These are phyloP conservation scores for Hyaloperonospora arabidopsidis DNA, from an alignment of 352 stramenopile species.

Conservation along the genomic window DNA sequence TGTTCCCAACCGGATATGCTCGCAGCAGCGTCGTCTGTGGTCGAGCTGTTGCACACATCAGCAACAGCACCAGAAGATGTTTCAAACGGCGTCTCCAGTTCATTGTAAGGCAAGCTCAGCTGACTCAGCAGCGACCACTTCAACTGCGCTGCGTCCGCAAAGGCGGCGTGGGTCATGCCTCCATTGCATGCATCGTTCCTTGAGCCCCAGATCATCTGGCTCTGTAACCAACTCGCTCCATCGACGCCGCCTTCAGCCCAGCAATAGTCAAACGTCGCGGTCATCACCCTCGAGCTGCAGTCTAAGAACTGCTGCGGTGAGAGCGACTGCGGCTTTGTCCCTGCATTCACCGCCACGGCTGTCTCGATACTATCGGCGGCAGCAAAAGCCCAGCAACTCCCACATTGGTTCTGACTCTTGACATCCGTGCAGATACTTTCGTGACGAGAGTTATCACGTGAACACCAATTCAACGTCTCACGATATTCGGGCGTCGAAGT, in stretches of 20 bases:
- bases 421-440: constrained; percentile 62
- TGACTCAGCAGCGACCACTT: constrained; percentile 50
- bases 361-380: constrained; percentile 73
- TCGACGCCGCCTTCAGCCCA: constrained; percentile 45
- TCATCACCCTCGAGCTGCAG: constrained; percentile 64
- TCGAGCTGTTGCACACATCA: constrained; percentile 36
- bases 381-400: constrained; percentile 78
- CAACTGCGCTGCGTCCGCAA: constrained; percentile 47
- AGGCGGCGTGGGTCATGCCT: constrained; percentile 69
- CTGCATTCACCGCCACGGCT: constrained; percentile 43
- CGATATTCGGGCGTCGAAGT: constrained; percentile 26
- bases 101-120: constrained; percentile 59
- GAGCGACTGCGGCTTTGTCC: constrained; percentile 39
- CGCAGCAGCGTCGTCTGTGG: constrained; percentile 35
- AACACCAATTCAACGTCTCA: constrained; percentile 63
- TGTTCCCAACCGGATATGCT: constrained; percentile 66
- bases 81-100: constrained; percentile 35
- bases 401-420: constrained; percentile 77
- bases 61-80: constrained; percentile 17
- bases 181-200: constrained; percentile 60
- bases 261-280: constrained; percentile 70
- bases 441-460: constrained; percentile 51
- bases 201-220: constrained; percentile 66
- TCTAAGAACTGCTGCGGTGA: constrained; percentile 77
- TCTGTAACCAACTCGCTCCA: constrained; percentile 49